A percentile compares a stretch with the other conserved stretches of the same genome.
phyloP scores from a whole-genome alignment of 139 green algal genomes.

The Coelastrella sp. region DNA sequence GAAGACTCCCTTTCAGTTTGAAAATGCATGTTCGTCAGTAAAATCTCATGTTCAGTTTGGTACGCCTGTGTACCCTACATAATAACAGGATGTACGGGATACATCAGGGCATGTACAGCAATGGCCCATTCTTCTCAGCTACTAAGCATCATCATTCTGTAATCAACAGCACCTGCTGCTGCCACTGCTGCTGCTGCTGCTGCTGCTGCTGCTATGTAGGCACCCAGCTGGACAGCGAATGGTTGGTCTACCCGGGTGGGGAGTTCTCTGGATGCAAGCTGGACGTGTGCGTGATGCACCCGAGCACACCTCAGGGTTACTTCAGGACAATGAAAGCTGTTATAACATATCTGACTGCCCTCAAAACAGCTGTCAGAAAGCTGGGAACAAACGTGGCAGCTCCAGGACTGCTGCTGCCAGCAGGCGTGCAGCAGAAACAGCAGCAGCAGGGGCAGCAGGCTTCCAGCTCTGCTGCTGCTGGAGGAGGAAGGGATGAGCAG shows the following conservation, averaged over 20 bases:
- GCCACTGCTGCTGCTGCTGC: neutral
- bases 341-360: neutral
- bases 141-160: too few relatives aligned
- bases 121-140: too few relatives aligned
- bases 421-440: neutral
- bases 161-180: neutral
- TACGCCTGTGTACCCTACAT: too few relatives aligned
- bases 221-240: neutral
- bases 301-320: conserved; percentile 12
- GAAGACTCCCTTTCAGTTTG: too few relatives aligned
- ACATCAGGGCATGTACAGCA: too few relatives aligned
- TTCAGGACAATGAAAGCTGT: conserved; percentile 12
- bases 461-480: neutral
- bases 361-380: neutral
- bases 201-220: neutral
- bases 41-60: too few relatives aligned
- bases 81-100: too few relatives aligned
- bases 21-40: too few relatives aligned
- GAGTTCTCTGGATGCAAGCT: neutral
- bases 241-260: neutral
- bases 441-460: neutral
- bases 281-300: conserved; percentile 19
- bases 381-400: neutral
- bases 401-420: neutral
- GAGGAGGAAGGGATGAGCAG: neutral